These are phyloP conservation scores for Kodamaea kaohsiungensis DNA, from an alignment of 805 yeast species.

Conservation along the genomic window DNA sequence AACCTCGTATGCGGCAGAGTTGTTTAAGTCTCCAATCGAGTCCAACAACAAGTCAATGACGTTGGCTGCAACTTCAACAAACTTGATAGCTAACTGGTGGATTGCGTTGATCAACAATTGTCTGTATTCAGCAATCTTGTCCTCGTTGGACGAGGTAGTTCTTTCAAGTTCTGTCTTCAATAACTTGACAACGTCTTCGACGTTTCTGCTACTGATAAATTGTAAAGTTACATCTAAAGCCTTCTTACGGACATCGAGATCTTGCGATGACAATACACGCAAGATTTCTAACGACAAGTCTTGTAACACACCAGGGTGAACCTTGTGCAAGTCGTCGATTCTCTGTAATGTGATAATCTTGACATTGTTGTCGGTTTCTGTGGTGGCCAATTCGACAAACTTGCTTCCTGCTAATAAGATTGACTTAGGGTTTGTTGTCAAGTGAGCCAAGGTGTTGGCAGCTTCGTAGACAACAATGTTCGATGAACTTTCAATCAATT, in stretches of 20 bases:
- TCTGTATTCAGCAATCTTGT: conserved; percentile 82
- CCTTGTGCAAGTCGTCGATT: conserved; percentile 70
- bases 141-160: conserved; percentile 71
- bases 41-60: conserved; percentile 89
- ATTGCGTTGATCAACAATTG: conserved; percentile 85
- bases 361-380: conserved; percentile 93
- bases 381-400: conserved; percentile 83
- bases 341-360: conserved; percentile 90
- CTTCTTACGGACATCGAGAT: conserved; percentile 84
- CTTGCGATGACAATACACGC: conserved; percentile 84
- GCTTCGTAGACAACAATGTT: conserved; percentile 87
- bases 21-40: conserved; percentile 79
- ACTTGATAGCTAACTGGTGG: conserved; percentile 83
- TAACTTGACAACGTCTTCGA: conserved; percentile 88
- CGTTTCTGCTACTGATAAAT: conserved; percentile 82
- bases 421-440: conserved; percentile 63
- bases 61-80: conserved; percentile 86
- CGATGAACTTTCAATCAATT: conserved; percentile 68
- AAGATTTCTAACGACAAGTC: conserved; percentile 83
- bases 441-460: conserved; percentile 69
- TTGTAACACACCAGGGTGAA: conserved; percentile 80
- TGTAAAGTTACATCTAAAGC: conserved; percentile 83
- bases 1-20: conserved; percentile 85
- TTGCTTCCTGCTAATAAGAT: conserved; percentile 80
- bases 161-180: conserved; percentile 87